A percentile compares a stretch with the other conserved stretches of the same genome.
Evolutionary conservation across 2,329 filamentous ascomycete genomes (phyloP).

Genomic region (Xylariaceae sp.): DNA sequence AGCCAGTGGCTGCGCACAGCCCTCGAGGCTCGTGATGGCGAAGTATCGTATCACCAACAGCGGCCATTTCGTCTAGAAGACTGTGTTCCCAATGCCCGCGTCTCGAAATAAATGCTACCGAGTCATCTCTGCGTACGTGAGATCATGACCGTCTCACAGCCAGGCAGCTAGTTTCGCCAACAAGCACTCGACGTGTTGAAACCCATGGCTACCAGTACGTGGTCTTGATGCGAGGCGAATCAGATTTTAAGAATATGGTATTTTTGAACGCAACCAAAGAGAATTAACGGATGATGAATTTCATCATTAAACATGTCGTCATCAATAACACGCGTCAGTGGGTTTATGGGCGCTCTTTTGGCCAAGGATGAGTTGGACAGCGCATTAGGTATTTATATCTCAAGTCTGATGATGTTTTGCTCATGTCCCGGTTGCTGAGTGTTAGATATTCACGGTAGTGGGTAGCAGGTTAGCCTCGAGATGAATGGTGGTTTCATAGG

Average conservation of each 20-base stretch:
- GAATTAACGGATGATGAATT: background rate
- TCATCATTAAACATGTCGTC: background rate
- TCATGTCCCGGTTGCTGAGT: background rate
- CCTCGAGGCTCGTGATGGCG: no score
- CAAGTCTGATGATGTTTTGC: background rate
- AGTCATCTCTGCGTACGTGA: no score
- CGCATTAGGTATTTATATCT: background rate
- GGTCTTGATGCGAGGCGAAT: conserved; percentile 13
- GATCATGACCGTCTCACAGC: no score
- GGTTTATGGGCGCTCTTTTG: background rate
- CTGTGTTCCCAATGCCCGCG: no score
- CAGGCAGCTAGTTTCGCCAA: background rate
- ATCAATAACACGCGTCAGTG: background rate
- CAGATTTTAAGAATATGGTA: conserved; percentile 2
- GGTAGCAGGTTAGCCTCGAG: background rate
- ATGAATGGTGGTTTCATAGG: no score
- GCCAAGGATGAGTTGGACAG: conserved; percentile 2
- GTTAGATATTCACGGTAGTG: background rate
- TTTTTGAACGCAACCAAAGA: conserved; percentile 1
- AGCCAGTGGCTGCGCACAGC: background rate
- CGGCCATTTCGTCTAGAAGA: no score
- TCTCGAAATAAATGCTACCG: no score
- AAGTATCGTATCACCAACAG: no score
- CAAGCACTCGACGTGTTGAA: background rate
- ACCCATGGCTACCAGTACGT: background rate